Conservation (phyloP, 1,284 basidiomycete species). For the Malassezia furfur region DNA sequence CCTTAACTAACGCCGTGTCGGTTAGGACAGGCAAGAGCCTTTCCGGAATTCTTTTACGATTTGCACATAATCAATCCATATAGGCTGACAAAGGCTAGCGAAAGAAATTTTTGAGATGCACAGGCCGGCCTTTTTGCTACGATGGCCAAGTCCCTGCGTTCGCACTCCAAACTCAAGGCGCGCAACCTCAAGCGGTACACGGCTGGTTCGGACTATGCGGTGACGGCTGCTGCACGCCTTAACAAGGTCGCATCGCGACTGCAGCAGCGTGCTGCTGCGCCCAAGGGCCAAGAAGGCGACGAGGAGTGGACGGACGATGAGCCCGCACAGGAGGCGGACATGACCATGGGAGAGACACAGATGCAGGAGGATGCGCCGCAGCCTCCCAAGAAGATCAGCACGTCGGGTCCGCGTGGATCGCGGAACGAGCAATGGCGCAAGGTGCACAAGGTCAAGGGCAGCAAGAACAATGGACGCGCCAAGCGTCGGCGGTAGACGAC, state of each 20-base stretch:
- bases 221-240: constrained; percentile 70
- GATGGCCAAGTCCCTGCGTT: constrained; percentile 88
- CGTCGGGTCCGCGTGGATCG: constrained; percentile 29
- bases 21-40: not conserved
- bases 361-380: constrained; percentile 3
- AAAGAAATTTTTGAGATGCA: not conserved
- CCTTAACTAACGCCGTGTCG: constrained; percentile 22
- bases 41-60: not conserved
- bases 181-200: constrained; percentile 74
- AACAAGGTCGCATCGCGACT: constrained; percentile 68
- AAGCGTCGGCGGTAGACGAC: constrained; percentile 29
- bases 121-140: constrained; percentile 15
- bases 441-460: constrained; percentile 23
- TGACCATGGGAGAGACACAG: not conserved
- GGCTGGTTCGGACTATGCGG: constrained; percentile 64
- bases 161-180: constrained; percentile 75
- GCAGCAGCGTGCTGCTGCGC: constrained; percentile 18
- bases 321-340: constrained; percentile 15
- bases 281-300: constrained; percentile 50
- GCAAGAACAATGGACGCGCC: constrained; percentile 29
- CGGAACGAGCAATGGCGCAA: constrained; percentile 36
- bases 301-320: constrained; percentile 49
- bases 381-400: constrained; percentile 26
- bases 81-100: no score
- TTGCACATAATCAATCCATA: not conserved